Percentiles rank a stretch among this genome's conserved stretches.
Evolutionary conservation across 345 rosid genomes (phyloP).

Genomic region (Populus alba): DNA sequence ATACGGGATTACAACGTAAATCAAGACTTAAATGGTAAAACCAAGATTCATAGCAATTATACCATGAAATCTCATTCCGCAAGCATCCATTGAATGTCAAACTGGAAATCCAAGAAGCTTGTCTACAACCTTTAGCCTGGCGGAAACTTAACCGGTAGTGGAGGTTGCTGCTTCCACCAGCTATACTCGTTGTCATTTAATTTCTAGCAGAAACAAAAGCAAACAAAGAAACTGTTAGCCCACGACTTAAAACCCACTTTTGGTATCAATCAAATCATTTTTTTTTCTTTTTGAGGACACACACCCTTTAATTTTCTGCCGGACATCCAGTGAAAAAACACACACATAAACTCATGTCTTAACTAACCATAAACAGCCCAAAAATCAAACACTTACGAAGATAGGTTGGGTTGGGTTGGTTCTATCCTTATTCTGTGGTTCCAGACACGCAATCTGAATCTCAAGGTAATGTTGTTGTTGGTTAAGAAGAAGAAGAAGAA

Average conservation of each 20-base stretch:
- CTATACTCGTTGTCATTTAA: slow-evolving; percentile 53
- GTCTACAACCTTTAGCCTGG: slow-evolving; percentile 35
- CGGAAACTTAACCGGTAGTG: slow-evolving; percentile 27
- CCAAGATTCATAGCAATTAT: slow-evolving; percentile 9
- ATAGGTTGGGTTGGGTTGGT: too few species aligned
- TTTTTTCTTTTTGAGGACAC: too few species aligned
- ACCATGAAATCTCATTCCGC: slow-evolving; percentile 64
- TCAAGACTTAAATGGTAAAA: background rate
- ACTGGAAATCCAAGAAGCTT: slow-evolving; percentile 39
- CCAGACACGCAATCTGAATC: too few species aligned
- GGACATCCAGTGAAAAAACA: too few species aligned
- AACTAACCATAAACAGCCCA: too few species aligned
- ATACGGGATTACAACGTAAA: too few species aligned
- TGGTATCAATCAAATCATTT: background rate
- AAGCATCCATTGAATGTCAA: slow-evolving; percentile 40
- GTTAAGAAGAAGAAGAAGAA: too few species aligned
- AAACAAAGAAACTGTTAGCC: background rate
- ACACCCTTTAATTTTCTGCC: too few species aligned
- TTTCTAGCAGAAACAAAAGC: slow-evolving; percentile 26
- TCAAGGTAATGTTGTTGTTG: too few species aligned
- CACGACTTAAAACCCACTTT: background rate
- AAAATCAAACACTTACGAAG: too few species aligned
- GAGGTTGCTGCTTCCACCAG: slow-evolving; percentile 43
- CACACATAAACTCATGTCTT: too few species aligned
- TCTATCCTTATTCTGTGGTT: too few species aligned